phyloP scores from a whole-genome alignment of 1,284 basidiomycete genomes.

The Cutaneotrichosporon sp. region DNA sequence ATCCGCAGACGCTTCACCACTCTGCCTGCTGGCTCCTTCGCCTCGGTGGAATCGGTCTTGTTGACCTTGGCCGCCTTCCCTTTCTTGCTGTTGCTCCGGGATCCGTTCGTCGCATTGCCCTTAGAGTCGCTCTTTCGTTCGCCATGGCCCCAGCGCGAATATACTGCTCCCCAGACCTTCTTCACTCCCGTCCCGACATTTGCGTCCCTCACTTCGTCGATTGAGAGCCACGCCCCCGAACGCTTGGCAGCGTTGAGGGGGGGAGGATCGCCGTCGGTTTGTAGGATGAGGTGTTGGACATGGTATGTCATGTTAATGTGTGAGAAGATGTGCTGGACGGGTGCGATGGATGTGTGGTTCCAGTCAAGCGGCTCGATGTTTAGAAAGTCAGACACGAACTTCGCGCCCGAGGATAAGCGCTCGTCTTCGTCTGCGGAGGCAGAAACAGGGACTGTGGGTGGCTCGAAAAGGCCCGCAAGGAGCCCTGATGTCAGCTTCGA shows the following conservation, averaged over 20 bases:
- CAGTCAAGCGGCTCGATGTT: not conserved
- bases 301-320: constrained; percentile 89
- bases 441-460: constrained; percentile 35
- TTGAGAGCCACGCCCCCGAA: constrained; percentile 30
- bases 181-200: constrained; percentile 49
- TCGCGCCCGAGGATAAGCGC: constrained; percentile 9
- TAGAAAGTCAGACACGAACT: not conserved
- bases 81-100: too few species aligned
- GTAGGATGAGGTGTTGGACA: constrained; percentile 47
- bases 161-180: constrained; percentile 46
- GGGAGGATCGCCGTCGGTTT: not conserved
- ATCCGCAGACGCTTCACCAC: too few species aligned
- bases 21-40: too few species aligned
- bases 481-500: constrained; percentile 58
- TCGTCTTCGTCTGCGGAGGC: not conserved
- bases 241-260: not conserved
- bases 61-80: too few species aligned
- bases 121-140: too few species aligned
- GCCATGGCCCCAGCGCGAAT: constrained; percentile 36
- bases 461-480: constrained; percentile 67
- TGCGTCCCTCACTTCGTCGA: constrained; percentile 27
- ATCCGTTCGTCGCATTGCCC: too few species aligned
- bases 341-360: not conserved
- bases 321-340: constrained; percentile 73
- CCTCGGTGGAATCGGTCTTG: too few species aligned